A percentile compares a stretch with the other conserved stretches of the same genome.
Evolutionary conservation across 768 basidiomycete species (phyloP).

Genomic region (Termitomyces sp.): DNA sequence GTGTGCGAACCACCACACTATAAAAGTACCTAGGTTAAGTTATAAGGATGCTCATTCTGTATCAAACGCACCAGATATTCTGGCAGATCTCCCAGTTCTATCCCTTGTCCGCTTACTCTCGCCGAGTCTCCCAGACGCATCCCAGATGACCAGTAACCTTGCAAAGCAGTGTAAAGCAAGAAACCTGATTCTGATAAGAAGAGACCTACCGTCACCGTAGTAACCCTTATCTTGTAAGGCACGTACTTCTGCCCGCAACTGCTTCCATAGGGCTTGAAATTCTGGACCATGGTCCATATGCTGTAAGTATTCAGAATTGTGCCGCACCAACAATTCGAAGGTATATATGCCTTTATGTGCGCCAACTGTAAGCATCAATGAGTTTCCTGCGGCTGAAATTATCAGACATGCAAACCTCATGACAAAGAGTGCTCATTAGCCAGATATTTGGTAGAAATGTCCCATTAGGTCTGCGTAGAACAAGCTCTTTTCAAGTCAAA

Average conservation of each 20-base stretch:
- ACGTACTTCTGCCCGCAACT: conserved; percentile 58
- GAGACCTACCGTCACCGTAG: conserved; percentile 66
- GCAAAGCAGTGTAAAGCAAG: neutral
- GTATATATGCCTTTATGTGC: conserved; percentile 60
- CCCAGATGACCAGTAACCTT: conserved; percentile 83
- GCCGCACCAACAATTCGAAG: neutral
- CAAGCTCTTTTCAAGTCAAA: conserved; percentile 49
- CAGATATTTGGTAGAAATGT: conserved; percentile 56
- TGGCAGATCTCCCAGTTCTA: conserved; percentile 55
- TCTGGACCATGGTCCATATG: conserved; percentile 76
- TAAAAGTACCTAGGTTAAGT: neutral
- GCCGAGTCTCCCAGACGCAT: conserved; percentile 63
- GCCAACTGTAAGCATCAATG: conserved; percentile 47
- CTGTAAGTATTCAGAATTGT: conserved; percentile 25
- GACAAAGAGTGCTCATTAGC: conserved; percentile 75
- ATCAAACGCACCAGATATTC: conserved; percentile 62
- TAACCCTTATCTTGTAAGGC: conserved; percentile 71
- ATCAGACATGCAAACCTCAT: conserved; percentile 51
- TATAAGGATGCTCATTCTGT: neutral
- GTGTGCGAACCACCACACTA: conserved; percentile 80
- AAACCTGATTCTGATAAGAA: neutral
- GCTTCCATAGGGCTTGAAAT: conserved; percentile 72
- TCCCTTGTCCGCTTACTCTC: conserved; percentile 26
- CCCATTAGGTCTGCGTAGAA: conserved; percentile 57
- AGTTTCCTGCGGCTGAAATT: conserved; percentile 5